A percentile compares a stretch with the other conserved stretches of the same genome.
phyloP scores from a whole-genome alignment of 2,329 filamentous ascomycete species.

The Chrysoporthe austroafricana region DNA sequence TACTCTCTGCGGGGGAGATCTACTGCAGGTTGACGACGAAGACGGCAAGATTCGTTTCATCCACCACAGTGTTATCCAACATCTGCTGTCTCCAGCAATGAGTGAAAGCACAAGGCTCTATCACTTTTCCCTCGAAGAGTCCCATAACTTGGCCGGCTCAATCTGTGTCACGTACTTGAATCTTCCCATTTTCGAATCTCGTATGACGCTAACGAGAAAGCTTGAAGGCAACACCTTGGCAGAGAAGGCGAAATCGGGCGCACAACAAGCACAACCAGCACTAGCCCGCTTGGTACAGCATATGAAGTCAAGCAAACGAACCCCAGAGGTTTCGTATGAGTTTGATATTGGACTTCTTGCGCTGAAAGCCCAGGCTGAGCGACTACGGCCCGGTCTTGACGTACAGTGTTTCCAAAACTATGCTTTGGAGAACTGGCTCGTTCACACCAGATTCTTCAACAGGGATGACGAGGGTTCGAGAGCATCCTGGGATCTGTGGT shows the following conservation, averaged over 20 bases:
- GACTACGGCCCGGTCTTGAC: no score
- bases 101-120: background rate
- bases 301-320: background rate
- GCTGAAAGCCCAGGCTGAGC: background rate
- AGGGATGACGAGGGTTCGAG: background rate
- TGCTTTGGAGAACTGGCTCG: background rate
- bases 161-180: constrained; percentile 21
- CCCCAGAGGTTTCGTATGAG: background rate
- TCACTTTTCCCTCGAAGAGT: constrained; percentile 4
- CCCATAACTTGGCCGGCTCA: constrained; percentile 10
- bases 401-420: background rate
- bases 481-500: background rate
- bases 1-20: constrained; percentile 12
- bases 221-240: background rate
- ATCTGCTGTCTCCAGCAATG: background rate
- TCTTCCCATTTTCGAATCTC: background rate
- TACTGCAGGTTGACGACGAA: constrained; percentile 21
- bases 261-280: background rate
- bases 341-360: background rate
- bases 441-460: background rate
- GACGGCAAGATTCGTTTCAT: constrained; percentile 18
- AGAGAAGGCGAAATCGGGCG: background rate
- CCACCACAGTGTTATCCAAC: constrained; percentile 20
- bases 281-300: background rate
- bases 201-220: background rate